Base-by-base conservation (phyloP, 2,329 filamentous ascomycete genomes). In the Fusarium goolgardi region DNA sequence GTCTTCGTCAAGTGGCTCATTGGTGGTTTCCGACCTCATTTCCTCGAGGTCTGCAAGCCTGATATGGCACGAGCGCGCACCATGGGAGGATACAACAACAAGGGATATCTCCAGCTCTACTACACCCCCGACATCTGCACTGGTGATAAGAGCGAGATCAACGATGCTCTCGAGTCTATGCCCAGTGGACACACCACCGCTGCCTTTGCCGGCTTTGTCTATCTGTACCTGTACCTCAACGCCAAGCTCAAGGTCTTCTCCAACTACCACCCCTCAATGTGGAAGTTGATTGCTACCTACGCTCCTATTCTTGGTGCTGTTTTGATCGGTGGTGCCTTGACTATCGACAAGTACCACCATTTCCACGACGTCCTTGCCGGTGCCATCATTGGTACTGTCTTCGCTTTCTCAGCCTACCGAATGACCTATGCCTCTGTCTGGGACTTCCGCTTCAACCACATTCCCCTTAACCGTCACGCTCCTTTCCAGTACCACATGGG, bases 1-100 rank as follows among this genome's bases (percentile, higher is more conserved):
- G 90, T 93, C 69, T 90, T 92, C 73, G 72, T 93, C 75, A 93
- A 93, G 78, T 90, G 86, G 85, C 84, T 93, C 41, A 91, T 93
- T 65, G 91, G 91, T 16, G 90, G 90, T 16, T 80, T 91, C 21
- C 85, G 90, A n/a, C 90, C 90, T 1, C 88, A 92, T 76, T 93
- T 92, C 80, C 83, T 93, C 21, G 83, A 82, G 23, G 89, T 91
- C 54, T 93, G 90, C 83, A 85, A 89, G 76, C 91, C 90, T 0
- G 76, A 78, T 27, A 27, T 72, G 12, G 65, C 31, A 39, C 61
- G 62, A 13, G 59, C 59, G 27, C 59, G 59, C 16, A 55, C 34
- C 15, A 62, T 62, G 59, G 59, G 59, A 16, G 81, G 78, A 3
- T 85, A 84, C 71, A 84, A 84, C 53, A 78, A 75, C 4, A 77